Evolutionary conservation across 2,329 filamentous ascomycete species (phyloP), one percentile per base, ranked within the genome.

Genomic region (Nothopassalora personata): DNA sequence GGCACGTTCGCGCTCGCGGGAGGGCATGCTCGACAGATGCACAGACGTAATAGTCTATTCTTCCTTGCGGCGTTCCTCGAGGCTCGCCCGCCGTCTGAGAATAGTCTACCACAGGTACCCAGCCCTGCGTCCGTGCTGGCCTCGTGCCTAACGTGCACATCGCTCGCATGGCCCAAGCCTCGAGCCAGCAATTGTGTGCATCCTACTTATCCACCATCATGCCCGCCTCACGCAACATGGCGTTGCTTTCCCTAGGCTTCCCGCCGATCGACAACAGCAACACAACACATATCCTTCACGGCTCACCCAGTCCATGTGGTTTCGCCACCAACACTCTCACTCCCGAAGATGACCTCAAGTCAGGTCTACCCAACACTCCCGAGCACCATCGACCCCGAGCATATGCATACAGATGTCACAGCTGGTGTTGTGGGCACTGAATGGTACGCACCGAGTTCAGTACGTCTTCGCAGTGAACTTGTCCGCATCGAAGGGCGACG

Each of bases 201-300:
- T 67, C 64, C 66, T 70, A 70, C 68, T 65, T 67, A 70, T 68
- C 63, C 60, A 66, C 64, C 67, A 69, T 67, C 66, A 67, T 68
- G 63, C 65, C 67, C 67, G 53, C 54, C 62, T 64, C 66, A 57
- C 56, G 54, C 50, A 62, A 59, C 64, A 55, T 55, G 43, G 53
- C 36, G 53, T 33, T 55, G 60, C 57, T 62, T 50, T 57, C 60
- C 54, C 59, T 62, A 62, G 64, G 63, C 66, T 66, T 66, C 50
- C 60, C 60, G 62, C 61, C 52, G 54, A 61, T 66, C 61, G 58
- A 55, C 47, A 46, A 60, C 64, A 57, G 56, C 64, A 67, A 56
- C 39, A 57, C 31, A 33, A 57, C 31, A 33, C 45, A 56, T 62
- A 62, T 68, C 63, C 64, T 64, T 39, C 59, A 57, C 65, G 59